Conservation (phyloP, 2,329 filamentous ascomycete genomes). For the Venturia effusa region DNA sequence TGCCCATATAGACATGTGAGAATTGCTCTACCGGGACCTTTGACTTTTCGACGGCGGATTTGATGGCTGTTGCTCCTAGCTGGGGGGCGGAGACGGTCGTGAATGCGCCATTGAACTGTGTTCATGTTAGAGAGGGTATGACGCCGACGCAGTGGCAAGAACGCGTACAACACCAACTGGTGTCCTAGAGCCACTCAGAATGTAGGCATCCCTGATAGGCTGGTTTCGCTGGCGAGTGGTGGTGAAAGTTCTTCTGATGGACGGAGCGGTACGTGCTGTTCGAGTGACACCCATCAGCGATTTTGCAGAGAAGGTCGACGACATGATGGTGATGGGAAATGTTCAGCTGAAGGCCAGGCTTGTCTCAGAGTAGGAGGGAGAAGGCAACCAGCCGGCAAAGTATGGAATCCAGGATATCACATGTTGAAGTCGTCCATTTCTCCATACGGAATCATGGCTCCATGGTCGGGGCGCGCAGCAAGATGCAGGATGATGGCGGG, state of each 20-base stretch:
- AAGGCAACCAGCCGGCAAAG: neutral
- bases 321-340: neutral
- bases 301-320: neutral
- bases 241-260: constrained; percentile 7
- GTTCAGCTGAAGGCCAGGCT: too few species aligned
- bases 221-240: constrained; percentile 1
- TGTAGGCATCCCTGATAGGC: constrained; percentile 61
- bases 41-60: constrained; percentile 78
- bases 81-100: constrained; percentile 72
- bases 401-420: neutral
- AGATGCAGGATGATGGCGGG: neutral
- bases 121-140: neutral
- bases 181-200: constrained; percentile 79
- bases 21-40: constrained; percentile 71
- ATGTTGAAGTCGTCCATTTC: neutral
- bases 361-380: too few species aligned
- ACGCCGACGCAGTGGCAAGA: neutral
- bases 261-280: neutral
- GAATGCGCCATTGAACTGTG: constrained; percentile 87
- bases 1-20: constrained; percentile 94
- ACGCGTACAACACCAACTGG: constrained; percentile 69
- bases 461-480: neutral
- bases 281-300: neutral
- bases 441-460: neutral
- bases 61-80: constrained; percentile 84